Evolutionary conservation across 1,284 basidiomycete species (phyloP), one percentile per base, ranked within the genome.

Genomic region (Cystobasidium slooffiae): DNA sequence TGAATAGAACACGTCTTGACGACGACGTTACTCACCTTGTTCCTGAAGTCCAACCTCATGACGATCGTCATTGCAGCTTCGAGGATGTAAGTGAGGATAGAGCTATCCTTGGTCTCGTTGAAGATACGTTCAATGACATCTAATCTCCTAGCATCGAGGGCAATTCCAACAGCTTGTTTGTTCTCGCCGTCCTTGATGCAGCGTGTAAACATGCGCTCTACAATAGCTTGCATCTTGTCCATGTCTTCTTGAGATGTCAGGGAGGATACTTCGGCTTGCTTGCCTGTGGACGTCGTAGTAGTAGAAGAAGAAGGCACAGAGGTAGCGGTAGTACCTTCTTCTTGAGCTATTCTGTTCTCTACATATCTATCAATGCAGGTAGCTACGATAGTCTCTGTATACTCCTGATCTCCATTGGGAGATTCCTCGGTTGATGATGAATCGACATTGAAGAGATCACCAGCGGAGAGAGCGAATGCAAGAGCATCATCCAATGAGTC

Each of bases 351-450:
- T 10, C 83, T 82, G 70, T 81, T 78, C 18, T 80, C 84, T 76
- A 96, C 92, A 80, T 96, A 97, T 75, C 90, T 87, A 86, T 97
- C 94, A 80, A 97, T 93, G 63, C 94, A 94, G 81, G 93, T 94
- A 77, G 94, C 94, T 95, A 97, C 88, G 77, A 97, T 89, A 5
- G 95, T 97, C 83, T 97, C 93, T 22, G 93, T 88, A 83, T 92
- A 98, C 84, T 97, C 94, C 76, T 89, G 90, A 20, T 89, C 87
- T 9, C 65, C 55, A 37, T 55, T 61, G 3, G 65, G 56, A 6
- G 52, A 39, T 39, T 53, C 46, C n/a, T 46, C 22, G 9, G 41
- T 49, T 18, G 41, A 39, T 81, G 94, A 92, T 18, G 87, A 86
- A 81, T 92, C 89, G 78, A 79, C 65, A 65, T 79, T 37, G 81